A percentile compares a stretch with the other conserved stretches of the same genome.
These are phyloP conservation scores for Stephanodiscus minutulus DNA, from an alignment of 108 stramenopile species.

Conservation along the genomic window DNA sequence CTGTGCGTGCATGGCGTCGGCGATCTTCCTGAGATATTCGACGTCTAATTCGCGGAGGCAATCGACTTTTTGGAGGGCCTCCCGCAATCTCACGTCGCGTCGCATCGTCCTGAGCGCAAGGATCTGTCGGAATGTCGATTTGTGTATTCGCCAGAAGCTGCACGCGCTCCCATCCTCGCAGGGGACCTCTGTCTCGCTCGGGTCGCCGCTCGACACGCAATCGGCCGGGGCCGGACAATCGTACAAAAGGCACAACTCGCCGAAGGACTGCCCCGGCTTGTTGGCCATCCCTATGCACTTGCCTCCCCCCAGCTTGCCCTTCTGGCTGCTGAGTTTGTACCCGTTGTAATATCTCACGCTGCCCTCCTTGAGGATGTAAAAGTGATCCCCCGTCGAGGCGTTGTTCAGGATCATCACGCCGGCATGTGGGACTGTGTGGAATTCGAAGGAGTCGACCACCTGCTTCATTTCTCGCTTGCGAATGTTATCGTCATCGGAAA, in stretches of 20 bases:
- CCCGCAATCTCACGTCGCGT: constrained; percentile 73
- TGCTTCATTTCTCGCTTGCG: constrained; percentile 39
- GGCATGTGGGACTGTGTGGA: constrained; percentile 3
- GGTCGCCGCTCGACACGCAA: constrained; percentile 59
- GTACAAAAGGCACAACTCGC: constrained; percentile 93
- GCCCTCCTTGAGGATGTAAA: constrained; percentile 74
- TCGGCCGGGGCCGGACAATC: constrained; percentile 94
- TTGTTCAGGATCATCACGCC: constrained; percentile 82
- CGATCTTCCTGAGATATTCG: constrained; percentile 59
- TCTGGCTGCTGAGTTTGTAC: constrained; percentile 34
- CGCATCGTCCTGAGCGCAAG: constrained; percentile 58
- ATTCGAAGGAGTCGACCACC: constrained; percentile 43
- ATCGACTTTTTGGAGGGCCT: constrained; percentile 63
- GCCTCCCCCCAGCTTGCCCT: constrained; percentile 57
- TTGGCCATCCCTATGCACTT: constrained; percentile 61
- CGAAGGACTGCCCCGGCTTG: constrained; percentile 76
- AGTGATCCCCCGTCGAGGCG: constrained; percentile 87
- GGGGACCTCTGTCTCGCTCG: constrained; percentile 2
- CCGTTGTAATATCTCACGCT: constrained; percentile 36
- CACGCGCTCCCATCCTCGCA: constrained; percentile 33
- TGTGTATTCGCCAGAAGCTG: constrained; percentile 73
- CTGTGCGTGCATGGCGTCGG: constrained; percentile 43
- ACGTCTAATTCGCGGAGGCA: constrained; percentile 59
- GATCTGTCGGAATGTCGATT: constrained; percentile 76
- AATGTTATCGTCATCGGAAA: constrained; percentile 35